Percentiles rank a stretch among this genome's conserved stretches.
These are phyloP conservation scores for Astathelohania contejeani DNA, from an alignment of 371 early-diverging fungal genomes.

Conservation along the genomic window DNA sequence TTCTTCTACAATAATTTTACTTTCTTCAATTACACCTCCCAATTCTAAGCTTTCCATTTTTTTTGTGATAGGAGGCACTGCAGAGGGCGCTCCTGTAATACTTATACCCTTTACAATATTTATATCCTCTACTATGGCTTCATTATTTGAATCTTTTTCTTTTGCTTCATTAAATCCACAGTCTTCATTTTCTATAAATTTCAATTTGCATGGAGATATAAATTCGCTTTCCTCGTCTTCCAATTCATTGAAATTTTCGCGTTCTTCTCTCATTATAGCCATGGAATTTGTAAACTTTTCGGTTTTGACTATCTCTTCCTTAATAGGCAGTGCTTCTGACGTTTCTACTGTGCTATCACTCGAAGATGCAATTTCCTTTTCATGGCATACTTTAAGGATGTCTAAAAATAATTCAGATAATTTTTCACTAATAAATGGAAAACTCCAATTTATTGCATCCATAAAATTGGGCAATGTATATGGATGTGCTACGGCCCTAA, in stretches of 20 bases:
- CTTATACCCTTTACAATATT: neutral
- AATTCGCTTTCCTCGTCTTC: neutral
- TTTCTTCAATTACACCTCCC: neutral
- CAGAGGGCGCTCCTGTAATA: neutral
- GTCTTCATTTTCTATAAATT: neutral
- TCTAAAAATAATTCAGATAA: conserved; percentile 13
- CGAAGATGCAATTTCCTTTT: neutral
- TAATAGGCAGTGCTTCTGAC: neutral
- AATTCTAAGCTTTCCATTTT: neutral
- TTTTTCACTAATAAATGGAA: conserved; percentile 91
- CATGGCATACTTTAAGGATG: neutral
- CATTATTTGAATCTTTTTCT: neutral
- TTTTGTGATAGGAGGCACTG: neutral
- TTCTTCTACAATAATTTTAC: neutral
- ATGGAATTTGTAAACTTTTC: neutral
- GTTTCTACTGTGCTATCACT: neutral
- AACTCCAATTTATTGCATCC: conserved; percentile 86
- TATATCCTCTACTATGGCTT: neutral
- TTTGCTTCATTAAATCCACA: conserved; percentile 1
- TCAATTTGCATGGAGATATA: neutral
- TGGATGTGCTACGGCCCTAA: conserved; percentile 64
- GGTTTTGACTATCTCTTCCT: neutral
- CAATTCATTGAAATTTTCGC: conserved; percentile 8
- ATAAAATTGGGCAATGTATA: conserved; percentile 84
- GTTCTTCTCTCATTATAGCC: conserved; percentile 4